A percentile compares a stretch with the other conserved stretches of the same genome.
phyloP scores from a whole-genome alignment of 2,329 filamentous ascomycete species.

The Xylaria sp. region DNA sequence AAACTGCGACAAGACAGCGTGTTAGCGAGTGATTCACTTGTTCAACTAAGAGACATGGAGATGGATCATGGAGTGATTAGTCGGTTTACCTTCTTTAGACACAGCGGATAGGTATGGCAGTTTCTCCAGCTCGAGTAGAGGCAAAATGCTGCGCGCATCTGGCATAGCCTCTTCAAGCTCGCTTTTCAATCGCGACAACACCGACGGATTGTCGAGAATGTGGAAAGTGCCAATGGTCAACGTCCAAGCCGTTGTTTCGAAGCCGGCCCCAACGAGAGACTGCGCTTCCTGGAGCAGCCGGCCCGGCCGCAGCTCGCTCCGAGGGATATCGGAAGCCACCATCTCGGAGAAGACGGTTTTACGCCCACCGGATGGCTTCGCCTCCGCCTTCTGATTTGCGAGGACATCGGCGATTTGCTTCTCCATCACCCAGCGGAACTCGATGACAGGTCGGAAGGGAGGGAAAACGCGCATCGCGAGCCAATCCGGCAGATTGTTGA shows the following conservation, averaged over 20 bases:
- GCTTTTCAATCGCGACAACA: not conserved
- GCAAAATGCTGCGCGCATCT: not conserved
- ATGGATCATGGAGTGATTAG: too few species aligned
- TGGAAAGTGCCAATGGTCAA: not conserved
- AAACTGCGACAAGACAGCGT: not conserved
- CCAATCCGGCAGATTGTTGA: not conserved
- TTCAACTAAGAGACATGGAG: too few species aligned
- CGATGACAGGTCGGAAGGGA: not conserved
- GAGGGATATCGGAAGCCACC: too few species aligned
- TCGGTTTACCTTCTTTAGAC: slow-evolving; percentile 7
- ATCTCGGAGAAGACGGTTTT: too few species aligned
- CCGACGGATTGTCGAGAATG: not conserved
- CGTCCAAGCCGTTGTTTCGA: slow-evolving; percentile 8
- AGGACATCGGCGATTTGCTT: not conserved
- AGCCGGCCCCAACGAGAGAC: not conserved
- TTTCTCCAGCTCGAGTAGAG: not conserved
- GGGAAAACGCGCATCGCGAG: not conserved
- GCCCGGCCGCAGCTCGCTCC: not conserved
- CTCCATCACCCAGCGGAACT: not conserved
- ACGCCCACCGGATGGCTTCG: too few species aligned
- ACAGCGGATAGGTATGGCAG: slow-evolving; percentile 5
- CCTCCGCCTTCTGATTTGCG: too few species aligned
- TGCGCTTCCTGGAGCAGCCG: slow-evolving; percentile 2
- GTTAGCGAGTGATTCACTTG: too few species aligned
- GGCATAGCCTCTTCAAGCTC: not conserved